phyloP scores from a whole-genome alignment of 2,329 filamentous ascomycete genomes.

The Coniochaeta prunicola region DNA sequence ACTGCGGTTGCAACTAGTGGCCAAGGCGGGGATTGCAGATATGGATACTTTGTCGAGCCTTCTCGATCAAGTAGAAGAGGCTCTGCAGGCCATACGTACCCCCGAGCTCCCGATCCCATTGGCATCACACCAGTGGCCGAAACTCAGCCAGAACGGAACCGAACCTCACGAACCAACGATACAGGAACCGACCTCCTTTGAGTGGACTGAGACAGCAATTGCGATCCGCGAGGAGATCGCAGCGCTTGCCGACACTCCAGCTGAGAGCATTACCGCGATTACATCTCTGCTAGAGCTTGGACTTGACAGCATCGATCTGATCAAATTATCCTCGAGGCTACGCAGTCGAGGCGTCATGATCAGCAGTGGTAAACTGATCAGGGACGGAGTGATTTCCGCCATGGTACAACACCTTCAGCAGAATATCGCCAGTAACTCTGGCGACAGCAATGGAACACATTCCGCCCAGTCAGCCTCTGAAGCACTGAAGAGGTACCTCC shows the following conservation, averaged over 20 bases:
- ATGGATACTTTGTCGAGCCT: conserved; percentile 21
- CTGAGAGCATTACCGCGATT: conserved; percentile 42
- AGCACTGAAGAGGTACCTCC: conserved; percentile 28
- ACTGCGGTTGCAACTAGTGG: conserved; percentile 52
- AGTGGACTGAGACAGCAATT: conserved; percentile 50
- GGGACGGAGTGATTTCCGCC: conserved; percentile 56
- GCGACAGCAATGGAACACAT: not conserved
- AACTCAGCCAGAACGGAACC: not conserved
- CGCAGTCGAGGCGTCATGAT: conserved; percentile 53
- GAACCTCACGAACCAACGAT: not conserved
- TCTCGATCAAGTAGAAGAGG: conserved; percentile 30
- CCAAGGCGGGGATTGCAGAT: conserved; percentile 36
- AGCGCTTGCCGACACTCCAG: conserved; percentile 46
- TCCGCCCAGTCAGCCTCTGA: not conserved
- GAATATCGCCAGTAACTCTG: not conserved
- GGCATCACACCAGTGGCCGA: not conserved
- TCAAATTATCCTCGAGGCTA: conserved; percentile 71
- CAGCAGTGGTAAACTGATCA: conserved; percentile 72
- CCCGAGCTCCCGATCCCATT: not conserved
- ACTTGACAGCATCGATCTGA: conserved; percentile 85
- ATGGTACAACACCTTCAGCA: conserved; percentile 36
- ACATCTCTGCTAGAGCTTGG: conserved; percentile 75
- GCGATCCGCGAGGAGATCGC: conserved; percentile 57
- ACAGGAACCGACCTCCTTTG: conserved; percentile 27
- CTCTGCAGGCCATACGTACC: conserved; percentile 16